Base-by-base conservation (phyloP, 1,139 yeast genomes). In the Geotrichum klebahnii region DNA sequence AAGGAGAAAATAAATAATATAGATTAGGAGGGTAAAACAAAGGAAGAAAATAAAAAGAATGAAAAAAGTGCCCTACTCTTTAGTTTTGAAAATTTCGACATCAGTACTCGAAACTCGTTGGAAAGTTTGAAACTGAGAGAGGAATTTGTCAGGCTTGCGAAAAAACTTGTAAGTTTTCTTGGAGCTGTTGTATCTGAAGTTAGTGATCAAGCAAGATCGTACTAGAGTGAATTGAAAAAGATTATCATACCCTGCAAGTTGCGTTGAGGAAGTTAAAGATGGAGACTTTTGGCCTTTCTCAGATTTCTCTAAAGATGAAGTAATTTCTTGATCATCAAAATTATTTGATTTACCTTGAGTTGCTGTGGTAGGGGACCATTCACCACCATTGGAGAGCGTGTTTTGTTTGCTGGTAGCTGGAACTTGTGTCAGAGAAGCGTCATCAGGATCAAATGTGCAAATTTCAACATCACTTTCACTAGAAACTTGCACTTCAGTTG, bases 101-200 rank as follows among this genome's bases (percentile, higher is more conserved):
- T 9, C n/a, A n/a, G n/a, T n/a, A n/a, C n/a, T n/a, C n/a, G n/a
- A n/a, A n/a, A n/a, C n/a, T n/a, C n/a, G n/a, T 19, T 6, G 31
- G 16, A 40, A 8, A 19, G 19, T 19, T 26, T 17, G 34, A 31
- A 43, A 43, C 6, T 43, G 46, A 2, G 46, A 16, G 12, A 43
- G 33, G 19, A 43, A 43, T 2, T 34, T 43, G 22, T 12, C 17
- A 9, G 46, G 46, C 24, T 43, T 43, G 22, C 19, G 10, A 28
- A 23, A 43, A 24, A 43, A 43, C n/a, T 24, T 43, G 23, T 23
- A 43, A 8, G 40, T n/a, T n/a, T n/a, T 16, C 24, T 34, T 34
- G 26, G n/a, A 3, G 5, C 38, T 31, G 28, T 14, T 16, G 8
- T 16, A 12, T 16, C 12, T 17, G 14, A 14, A 26, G 42, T 12